Conservation (phyloP, 768 basidiomycete genomes). For the Mycena polygramma region DNA sequence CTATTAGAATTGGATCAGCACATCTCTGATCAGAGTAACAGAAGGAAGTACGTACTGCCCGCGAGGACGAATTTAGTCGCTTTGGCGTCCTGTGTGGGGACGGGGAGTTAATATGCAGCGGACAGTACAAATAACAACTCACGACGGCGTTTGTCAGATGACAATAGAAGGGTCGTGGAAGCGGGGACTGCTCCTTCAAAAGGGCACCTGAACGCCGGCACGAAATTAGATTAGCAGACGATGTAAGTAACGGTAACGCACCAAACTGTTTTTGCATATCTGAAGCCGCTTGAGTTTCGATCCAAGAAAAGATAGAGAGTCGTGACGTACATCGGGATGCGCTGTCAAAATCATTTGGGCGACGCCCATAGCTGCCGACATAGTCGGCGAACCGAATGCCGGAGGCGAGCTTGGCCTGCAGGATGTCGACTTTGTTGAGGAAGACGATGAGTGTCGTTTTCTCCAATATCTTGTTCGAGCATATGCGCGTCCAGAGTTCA, state of each 20-base stretch:
- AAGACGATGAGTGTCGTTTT: slow-evolving; percentile 77
- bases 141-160: slow-evolving; percentile 78
- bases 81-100: slow-evolving; percentile 51
- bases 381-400: slow-evolving; percentile 72
- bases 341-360: slow-evolving; percentile 74
- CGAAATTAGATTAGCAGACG: slow-evolving; percentile 63
- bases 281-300: slow-evolving; percentile 39
- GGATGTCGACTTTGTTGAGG: slow-evolving; percentile 80
- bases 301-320: no score
- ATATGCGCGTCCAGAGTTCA: slow-evolving; percentile 76
- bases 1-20: neutral
- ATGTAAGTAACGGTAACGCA: slow-evolving; percentile 32
- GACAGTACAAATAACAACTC: no score
- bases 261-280: slow-evolving; percentile 81
- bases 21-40: neutral
- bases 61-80: slow-evolving; percentile 68
- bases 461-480: slow-evolving; percentile 73
- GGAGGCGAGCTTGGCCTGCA: slow-evolving; percentile 69
- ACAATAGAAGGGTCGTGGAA: slow-evolving; percentile 71
- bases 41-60: slow-evolving; percentile 9
- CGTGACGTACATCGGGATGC: slow-evolving; percentile 72
- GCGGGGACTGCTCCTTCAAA: slow-evolving; percentile 70
- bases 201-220: slow-evolving; percentile 56
- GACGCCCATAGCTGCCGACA: slow-evolving; percentile 73
- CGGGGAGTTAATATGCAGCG: no score